Conservation (phyloP, 331 rosid genomes). For the Telfairia occidentalis region DNA sequence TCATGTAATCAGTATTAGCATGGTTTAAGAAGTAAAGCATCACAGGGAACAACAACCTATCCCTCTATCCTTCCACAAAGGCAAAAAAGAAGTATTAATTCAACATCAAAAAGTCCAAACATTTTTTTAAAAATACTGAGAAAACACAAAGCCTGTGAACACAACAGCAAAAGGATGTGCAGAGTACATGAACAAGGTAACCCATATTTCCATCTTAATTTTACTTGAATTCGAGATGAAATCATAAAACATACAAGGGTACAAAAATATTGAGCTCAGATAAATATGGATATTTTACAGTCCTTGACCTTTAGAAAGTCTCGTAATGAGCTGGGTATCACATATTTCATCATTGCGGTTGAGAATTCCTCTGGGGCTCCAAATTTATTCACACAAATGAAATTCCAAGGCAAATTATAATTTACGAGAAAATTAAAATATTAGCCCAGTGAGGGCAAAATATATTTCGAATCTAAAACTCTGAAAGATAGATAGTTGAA, state of each 20-base stretch:
- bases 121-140: not conserved
- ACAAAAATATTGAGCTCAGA: slow-evolving; percentile 17
- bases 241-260: not conserved
- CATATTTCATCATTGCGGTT: not conserved
- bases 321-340: slow-evolving; percentile 11
- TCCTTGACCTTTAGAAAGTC: slow-evolving; percentile 25
- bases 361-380: not conserved
- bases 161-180: not conserved
- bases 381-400: not conserved
- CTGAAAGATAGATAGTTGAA: too few species aligned
- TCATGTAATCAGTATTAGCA: slow-evolving; percentile 20
- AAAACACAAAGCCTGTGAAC: not conserved
- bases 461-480: not conserved
- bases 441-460: not conserved
- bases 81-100: not conserved
- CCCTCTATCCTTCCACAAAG: not conserved
- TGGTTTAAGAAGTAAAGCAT: slow-evolving; percentile 16
- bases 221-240: not conserved
- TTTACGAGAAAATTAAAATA: not conserved
- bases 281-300: slow-evolving; percentile 13
- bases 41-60: slow-evolving; percentile 24
- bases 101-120: not conserved
- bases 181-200: not conserved
- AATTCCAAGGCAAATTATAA: not conserved
- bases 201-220: not conserved